phyloP scores from a whole-genome alignment of 345 rosid species.

The Garcia nutans region DNA sequence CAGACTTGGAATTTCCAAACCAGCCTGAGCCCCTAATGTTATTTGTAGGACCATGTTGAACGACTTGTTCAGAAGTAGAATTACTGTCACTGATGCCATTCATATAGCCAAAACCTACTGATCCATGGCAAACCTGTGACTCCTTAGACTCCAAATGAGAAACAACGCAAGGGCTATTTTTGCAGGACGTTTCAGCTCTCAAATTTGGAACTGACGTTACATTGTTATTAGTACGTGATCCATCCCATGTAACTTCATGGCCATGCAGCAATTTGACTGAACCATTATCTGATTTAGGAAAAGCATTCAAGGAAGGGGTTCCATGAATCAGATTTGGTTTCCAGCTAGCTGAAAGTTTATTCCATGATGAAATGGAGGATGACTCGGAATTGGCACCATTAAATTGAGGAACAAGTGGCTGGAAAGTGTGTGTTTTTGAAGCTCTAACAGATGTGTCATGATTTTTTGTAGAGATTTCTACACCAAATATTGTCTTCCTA shows the following conservation, averaged over 20 bases:
- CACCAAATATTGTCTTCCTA: slow-evolving; percentile 37
- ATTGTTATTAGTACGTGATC: slow-evolving; percentile 24
- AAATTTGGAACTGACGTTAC: slow-evolving; percentile 32
- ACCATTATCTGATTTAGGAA: slow-evolving; percentile 5
- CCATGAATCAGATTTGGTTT: slow-evolving; percentile 23
- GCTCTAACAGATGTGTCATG: slow-evolving; percentile 20
- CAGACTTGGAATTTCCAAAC: slow-evolving; percentile 32
- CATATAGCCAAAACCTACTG: slow-evolving; percentile 18
- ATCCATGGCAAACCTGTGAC: slow-evolving; percentile 17
- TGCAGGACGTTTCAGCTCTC: slow-evolving; percentile 28
- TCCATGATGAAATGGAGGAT: slow-evolving; percentile 29
- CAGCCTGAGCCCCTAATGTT: slow-evolving; percentile 17
- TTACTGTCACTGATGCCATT: slow-evolving; percentile 23
- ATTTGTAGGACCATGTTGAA: slow-evolving; percentile 14
- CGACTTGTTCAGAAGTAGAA: slow-evolving; percentile 25
- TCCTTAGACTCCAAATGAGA: slow-evolving; percentile 46
- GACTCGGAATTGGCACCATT: slow-evolving; percentile 25
- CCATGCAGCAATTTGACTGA: neutral
- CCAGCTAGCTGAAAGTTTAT: slow-evolving; percentile 18
- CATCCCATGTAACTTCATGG: slow-evolving; percentile 22
- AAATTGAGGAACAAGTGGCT: slow-evolving; percentile 18
- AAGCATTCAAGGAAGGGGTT: slow-evolving; percentile 24
- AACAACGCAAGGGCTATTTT: slow-evolving; percentile 31
- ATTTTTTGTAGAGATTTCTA: slow-evolving; percentile 33
- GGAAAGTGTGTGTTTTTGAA: slow-evolving; percentile 15